A percentile compares a stretch with the other conserved stretches of the same genome.
Conservation (phyloP, 352 stramenopile species). For the Aphanomyces stellatus region DNA sequence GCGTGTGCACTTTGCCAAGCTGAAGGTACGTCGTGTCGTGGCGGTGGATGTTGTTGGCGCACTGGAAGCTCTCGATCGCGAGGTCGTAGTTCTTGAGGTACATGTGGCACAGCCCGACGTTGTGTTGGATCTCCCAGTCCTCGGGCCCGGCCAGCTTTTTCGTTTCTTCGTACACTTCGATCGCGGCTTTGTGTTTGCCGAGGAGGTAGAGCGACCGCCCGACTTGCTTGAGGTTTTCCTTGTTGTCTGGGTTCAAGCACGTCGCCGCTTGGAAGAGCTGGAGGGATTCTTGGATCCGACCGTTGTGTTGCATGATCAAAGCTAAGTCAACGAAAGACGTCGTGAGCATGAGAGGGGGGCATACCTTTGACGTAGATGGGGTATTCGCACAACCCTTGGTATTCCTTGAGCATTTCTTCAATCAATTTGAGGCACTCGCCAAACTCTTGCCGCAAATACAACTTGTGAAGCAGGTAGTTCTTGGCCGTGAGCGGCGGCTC, state of each 20-base stretch:
- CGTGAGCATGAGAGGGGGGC: neutral
- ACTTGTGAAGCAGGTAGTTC: constrained; percentile 81
- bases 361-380: constrained; percentile 84
- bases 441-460: constrained; percentile 82
- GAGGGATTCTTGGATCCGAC: constrained; percentile 84
- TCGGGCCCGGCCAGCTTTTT: constrained; percentile 65
- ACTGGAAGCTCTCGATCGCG: constrained; percentile 82
- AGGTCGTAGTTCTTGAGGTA: constrained; percentile 88
- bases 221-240: constrained; percentile 89
- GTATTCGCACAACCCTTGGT: constrained; percentile 87
- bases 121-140: constrained; percentile 92
- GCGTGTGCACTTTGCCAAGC: constrained; percentile 81
- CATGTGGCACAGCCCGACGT: constrained; percentile 87
- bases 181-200: constrained; percentile 84
- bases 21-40: constrained; percentile 90
- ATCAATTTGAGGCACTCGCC: constrained; percentile 85
- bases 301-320: constrained; percentile 82
- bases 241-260: constrained; percentile 88
- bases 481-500: constrained; percentile 27
- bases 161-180: constrained; percentile 89
- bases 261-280: constrained; percentile 88
- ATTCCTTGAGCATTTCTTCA: constrained; percentile 75
- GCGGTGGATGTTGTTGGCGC: constrained; percentile 86
- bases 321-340: constrained; percentile 26
- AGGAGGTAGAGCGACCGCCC: constrained; percentile 70